Percentiles rank a stretch among this genome's conserved stretches.
These are phyloP conservation scores for Hypericum androsaemum DNA, from an alignment of 345 rosid genomes.

Conservation along the genomic window DNA sequence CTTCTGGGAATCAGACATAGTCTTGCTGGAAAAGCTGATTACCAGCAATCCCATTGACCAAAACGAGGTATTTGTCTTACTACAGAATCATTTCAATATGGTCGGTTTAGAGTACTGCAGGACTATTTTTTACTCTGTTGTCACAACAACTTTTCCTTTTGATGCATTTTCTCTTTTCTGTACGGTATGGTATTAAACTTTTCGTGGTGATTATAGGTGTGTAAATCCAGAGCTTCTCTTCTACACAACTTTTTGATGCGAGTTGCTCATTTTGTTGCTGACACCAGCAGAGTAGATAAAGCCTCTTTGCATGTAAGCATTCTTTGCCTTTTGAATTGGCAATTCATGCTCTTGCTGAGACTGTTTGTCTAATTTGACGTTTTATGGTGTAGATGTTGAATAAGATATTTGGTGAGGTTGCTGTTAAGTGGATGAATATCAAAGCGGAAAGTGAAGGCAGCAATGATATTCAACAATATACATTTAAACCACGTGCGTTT, in stretches of 20 bases:
- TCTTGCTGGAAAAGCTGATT: constrained; percentile 60
- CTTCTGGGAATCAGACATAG: constrained; percentile 34
- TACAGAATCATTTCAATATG: neutral
- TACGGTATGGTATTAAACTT: neutral
- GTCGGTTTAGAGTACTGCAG: neutral
- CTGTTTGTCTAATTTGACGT: constrained; percentile 16
- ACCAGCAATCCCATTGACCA: constrained; percentile 26
- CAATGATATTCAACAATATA: constrained; percentile 45
- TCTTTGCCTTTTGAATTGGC: constrained; percentile 10
- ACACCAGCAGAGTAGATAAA: constrained; percentile 44
- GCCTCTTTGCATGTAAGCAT: constrained; percentile 56
- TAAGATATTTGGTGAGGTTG: constrained; percentile 47
- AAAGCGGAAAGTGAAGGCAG: constrained; percentile 57
- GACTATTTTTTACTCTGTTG: neutral
- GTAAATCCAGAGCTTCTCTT: constrained; percentile 43
- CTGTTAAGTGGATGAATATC: constrained; percentile 65
- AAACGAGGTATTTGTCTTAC: constrained; percentile 29
- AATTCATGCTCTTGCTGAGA: neutral
- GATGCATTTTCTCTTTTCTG: neutral
- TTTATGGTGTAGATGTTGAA: constrained; percentile 47
- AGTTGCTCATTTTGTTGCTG: constrained; percentile 50
- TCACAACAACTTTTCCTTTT: neutral
- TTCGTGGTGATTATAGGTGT: constrained; percentile 29
- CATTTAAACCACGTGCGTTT: constrained; percentile 70
- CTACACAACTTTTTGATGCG: constrained; percentile 50